phyloP scores from a whole-genome alignment of 2,329 filamentous ascomycete genomes.

The Daldinia eschscholtzii region DNA sequence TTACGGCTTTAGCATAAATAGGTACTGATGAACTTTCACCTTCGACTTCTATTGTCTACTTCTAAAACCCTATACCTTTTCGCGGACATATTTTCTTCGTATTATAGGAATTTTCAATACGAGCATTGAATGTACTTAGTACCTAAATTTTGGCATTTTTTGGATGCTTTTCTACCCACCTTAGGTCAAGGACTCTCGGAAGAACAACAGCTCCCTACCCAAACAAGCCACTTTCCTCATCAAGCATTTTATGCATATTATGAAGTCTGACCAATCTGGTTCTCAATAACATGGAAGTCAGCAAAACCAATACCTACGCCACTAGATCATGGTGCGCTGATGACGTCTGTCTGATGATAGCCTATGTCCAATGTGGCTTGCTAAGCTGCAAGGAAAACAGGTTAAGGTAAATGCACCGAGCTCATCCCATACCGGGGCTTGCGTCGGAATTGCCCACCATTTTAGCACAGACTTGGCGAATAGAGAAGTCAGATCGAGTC shows the following conservation, averaged over 20 bases:
- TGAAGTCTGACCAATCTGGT: neutral
- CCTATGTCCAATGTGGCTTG: constrained; percentile 47
- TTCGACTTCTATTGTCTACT: neutral
- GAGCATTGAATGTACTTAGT: neutral
- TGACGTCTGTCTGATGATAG: constrained; percentile 48
- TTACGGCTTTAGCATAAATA: neutral
- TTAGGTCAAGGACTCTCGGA: no score
- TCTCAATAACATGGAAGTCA: neutral
- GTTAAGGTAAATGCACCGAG: constrained; percentile 35
- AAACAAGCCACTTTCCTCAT: no score
- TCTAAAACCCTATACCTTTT: neutral
- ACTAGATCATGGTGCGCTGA: constrained; percentile 36
- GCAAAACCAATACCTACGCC: neutral
- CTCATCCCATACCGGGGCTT: constrained; percentile 28
- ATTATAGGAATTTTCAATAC: neutral
- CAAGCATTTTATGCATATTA: neutral
- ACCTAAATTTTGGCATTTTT: neutral
- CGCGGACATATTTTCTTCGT: neutral
- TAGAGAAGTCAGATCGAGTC: neutral
- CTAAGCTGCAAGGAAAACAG: constrained; percentile 45
- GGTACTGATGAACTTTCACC: constrained; percentile 1
- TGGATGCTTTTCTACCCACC: no score
- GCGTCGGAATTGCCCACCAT: constrained; percentile 38
- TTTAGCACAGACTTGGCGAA: neutral
- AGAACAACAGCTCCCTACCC: neutral